Base-by-base conservation (phyloP, 768 basidiomycete genomes). In the Chlorophyllum brunneum region DNA sequence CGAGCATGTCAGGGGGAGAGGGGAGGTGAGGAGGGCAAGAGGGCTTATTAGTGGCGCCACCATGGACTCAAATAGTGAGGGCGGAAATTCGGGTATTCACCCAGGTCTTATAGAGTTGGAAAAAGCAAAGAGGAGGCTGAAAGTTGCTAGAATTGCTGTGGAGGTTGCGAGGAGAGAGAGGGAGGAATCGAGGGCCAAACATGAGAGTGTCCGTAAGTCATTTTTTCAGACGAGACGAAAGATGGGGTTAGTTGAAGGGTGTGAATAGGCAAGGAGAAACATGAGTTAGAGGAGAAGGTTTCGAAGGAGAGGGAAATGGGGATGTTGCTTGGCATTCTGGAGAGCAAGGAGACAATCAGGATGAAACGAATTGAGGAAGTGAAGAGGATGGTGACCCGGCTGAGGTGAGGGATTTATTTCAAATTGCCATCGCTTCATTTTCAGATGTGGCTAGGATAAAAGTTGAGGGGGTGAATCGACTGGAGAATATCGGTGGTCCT, bases 321-420 rank as follows among this genome's bases (percentile, higher is more conserved):
- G 16, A 27, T 67, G 22, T 51, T 68, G 22, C 34, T 68, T 38
- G 44, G 48, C 11, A 56, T 60, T 2, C 44, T 70, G 46, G 62
- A 65, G 49, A 57, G 56, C 48, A 59, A 59, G 26, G 67, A 68
- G 49, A 33, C n/a, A 0, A 44, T 61, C 20, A 61, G 67, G 48
- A 40, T 67, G 50, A 49, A 53, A 54, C 58, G 65, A 57, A 59
- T 63, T 37, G 61, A 57, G 43, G 59, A 58, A 31, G 52, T 63
- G 16, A 55, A 41, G 4, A 45, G 9, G 50, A 44, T 63, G 55
- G 22, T 65, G 18, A 39, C 46, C 3, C 53, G 53, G 22, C 39
- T 62, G 29, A 61, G 59, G 64, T 60, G 38, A 29, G 59, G 27
- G 9, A 31, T 16, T n/a, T 9, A 3, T 29, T 9, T 40, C 2